Conservation (phyloP, 2,329 filamentous ascomycete genomes). For the Curvularia hawaiiensis region DNA sequence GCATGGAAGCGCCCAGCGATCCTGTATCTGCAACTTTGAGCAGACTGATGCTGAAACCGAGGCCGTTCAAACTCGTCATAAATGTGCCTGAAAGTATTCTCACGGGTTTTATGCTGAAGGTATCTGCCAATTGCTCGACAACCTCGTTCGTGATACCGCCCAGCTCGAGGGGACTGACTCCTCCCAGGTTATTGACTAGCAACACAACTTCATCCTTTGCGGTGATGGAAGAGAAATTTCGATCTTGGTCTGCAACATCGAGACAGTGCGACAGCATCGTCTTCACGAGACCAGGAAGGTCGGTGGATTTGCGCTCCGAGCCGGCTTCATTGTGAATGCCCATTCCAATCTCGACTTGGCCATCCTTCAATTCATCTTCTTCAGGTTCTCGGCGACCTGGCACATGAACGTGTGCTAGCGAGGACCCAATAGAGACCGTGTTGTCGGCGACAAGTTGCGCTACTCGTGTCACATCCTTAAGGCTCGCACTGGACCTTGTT, state of each 20-base stretch:
- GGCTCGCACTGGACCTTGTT: conserved; percentile 43
- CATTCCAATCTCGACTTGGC: conserved; percentile 72
- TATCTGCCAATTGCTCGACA: conserved; percentile 62
- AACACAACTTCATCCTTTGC: conserved; percentile 68
- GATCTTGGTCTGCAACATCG: conserved; percentile 66
- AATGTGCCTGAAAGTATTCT: conserved; percentile 69
- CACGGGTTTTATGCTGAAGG: conserved; percentile 65
- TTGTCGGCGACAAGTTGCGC: conserved; percentile 76
- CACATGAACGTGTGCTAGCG: conserved; percentile 89
- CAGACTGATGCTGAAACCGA: conserved; percentile 73
- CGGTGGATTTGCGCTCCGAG: conserved; percentile 49
- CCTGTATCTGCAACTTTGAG: conserved; percentile 66
- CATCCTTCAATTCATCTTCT: conserved; percentile 63
- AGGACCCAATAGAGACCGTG: conserved; percentile 83
- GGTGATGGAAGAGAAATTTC: conserved; percentile 70
- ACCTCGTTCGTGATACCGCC: conserved; percentile 74
- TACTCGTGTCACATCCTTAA: conserved; percentile 74
- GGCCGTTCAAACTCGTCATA: conserved; percentile 73
- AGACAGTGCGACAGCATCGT: conserved; percentile 70
- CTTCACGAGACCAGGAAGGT: conserved; percentile 53
- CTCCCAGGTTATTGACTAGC: conserved; percentile 76
- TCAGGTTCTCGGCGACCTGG: conserved; percentile 71
- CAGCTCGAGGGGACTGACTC: conserved; percentile 73
- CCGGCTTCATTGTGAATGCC: conserved; percentile 73
- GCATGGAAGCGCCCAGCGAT: conserved; percentile 64